Evolutionary conservation across 2,329 filamentous ascomycete species (phyloP).

Genomic region (Scedosporium aurantiacum): DNA sequence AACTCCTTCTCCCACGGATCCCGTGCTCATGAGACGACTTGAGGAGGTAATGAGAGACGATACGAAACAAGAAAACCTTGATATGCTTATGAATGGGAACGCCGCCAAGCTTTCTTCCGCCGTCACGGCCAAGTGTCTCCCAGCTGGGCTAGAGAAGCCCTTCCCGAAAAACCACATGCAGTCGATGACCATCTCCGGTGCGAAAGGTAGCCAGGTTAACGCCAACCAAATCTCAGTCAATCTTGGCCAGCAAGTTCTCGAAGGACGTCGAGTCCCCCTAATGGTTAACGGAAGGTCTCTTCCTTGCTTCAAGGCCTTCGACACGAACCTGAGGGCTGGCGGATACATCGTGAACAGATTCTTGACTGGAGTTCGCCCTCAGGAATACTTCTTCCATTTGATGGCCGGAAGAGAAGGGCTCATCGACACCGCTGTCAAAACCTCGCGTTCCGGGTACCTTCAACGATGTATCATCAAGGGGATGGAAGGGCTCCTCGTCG

Average conservation of each 20-base stretch:
- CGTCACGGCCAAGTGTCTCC: conserved; percentile 71
- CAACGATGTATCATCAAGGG: conserved; percentile 97
- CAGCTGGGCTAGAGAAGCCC: conserved; percentile 71
- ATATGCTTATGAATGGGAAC: conserved; percentile 69
- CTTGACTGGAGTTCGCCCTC: conserved; percentile 91
- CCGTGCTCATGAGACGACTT: conserved; percentile 63
- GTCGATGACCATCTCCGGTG: conserved; percentile 92
- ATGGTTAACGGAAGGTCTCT: conserved; percentile 98
- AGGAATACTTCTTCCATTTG: conserved; percentile 98
- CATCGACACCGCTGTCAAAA: conserved; percentile 98
- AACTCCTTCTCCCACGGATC: conserved; percentile 50
- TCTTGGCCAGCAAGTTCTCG: conserved; percentile 88
- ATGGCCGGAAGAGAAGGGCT: conserved; percentile 98
- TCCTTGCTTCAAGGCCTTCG: conserved; percentile 86
- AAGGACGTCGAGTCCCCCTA: conserved; percentile 85
- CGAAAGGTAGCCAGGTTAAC: conserved; percentile 87
- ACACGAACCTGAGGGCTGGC: conserved; percentile 78
- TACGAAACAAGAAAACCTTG: conserved; percentile 79
- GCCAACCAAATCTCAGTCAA: conserved; percentile 97
- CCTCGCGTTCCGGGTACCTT: conserved; percentile 88
- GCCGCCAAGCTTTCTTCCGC: conserved; percentile 62
- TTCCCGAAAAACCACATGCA: conserved; percentile 99
- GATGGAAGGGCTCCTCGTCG: conserved; percentile 86
- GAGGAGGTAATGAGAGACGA: conserved; percentile 89
- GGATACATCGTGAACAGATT: conserved; percentile 94